Conservation (phyloP, 73 alveolate species). For the Paramecium primaurelia region DNA sequence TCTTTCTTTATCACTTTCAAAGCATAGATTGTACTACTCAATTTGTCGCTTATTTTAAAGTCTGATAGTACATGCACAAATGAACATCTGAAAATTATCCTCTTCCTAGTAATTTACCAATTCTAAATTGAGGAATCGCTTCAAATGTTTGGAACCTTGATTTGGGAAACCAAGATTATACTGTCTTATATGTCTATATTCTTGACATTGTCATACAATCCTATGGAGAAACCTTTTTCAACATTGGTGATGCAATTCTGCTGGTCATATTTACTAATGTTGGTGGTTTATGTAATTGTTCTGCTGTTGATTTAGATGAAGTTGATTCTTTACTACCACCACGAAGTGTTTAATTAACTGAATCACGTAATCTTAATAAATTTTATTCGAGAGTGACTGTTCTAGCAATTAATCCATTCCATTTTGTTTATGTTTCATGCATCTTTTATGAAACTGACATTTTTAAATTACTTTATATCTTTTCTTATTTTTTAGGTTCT, state of each 20-base stretch:
- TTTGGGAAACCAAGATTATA: constrained; percentile 27
- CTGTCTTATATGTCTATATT: background rate
- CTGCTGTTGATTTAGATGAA: background rate
- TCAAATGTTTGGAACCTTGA: background rate
- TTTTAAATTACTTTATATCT: background rate
- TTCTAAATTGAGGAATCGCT: background rate
- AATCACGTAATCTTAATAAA: constrained; percentile 10
- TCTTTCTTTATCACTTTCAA: constrained; percentile 34
- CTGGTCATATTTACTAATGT: constrained; percentile 41
- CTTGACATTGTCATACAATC: constrained; percentile 32
- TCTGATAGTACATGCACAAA: background rate
- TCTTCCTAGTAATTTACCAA: background rate
- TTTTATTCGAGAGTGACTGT: constrained; percentile 29
- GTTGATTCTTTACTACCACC: constrained; percentile 42
- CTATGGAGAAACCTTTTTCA: background rate
- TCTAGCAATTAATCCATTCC: constrained; percentile 40
- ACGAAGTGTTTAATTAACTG: background rate
- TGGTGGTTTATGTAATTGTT: background rate
- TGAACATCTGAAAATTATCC: constrained; percentile 24
- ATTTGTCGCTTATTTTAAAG: background rate
- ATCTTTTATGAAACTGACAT: background rate
- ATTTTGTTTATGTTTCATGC: background rate
- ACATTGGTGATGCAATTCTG: constrained; percentile 28
- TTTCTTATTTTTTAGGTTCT: background rate
- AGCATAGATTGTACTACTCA: constrained; percentile 19